phyloP scores from a whole-genome alignment of 129 eudicot genomes.

The Deinandra increscens region DNA sequence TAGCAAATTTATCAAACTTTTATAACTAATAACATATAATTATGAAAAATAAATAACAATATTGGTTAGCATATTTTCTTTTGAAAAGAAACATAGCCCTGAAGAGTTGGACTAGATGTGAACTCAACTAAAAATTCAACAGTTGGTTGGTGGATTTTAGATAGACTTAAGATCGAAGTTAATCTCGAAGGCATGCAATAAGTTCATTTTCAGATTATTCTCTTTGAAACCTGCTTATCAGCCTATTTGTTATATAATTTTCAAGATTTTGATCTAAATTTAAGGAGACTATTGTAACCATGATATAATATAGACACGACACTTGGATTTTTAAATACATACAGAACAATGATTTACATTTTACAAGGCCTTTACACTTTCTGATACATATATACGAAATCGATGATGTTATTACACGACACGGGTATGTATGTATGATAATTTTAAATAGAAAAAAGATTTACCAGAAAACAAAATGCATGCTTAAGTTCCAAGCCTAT shows the following conservation, averaged over 20 bases:
- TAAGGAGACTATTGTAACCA: not conserved
- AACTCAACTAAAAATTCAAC: too few relatives aligned
- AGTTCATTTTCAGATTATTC: too few relatives aligned
- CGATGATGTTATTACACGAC: not conserved
- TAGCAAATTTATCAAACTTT: not conserved
- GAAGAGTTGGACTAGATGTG: too few relatives aligned
- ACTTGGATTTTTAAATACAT: not conserved
- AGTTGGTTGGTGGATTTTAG: too few relatives aligned
- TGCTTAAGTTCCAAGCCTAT: constrained; percentile 34
- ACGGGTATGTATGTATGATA: not conserved
- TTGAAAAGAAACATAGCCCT: not conserved
- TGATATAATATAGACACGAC: not conserved
- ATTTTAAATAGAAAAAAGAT: not conserved
- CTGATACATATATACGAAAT: constrained; percentile 8
- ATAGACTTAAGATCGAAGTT: too few relatives aligned
- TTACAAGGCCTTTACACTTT: constrained; percentile 6
- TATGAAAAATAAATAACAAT: not conserved
- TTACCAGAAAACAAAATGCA: not conserved
- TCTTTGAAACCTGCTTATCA: too few relatives aligned
- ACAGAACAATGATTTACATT: not conserved
- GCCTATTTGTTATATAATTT: too few relatives aligned
- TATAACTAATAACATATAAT: not conserved
- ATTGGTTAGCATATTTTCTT: not conserved
- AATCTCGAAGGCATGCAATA: too few relatives aligned
- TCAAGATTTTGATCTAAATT: too few relatives aligned